phyloP scores from a whole-genome alignment of 2,329 filamentous ascomycete species.

The Alternaria metachromatica region DNA sequence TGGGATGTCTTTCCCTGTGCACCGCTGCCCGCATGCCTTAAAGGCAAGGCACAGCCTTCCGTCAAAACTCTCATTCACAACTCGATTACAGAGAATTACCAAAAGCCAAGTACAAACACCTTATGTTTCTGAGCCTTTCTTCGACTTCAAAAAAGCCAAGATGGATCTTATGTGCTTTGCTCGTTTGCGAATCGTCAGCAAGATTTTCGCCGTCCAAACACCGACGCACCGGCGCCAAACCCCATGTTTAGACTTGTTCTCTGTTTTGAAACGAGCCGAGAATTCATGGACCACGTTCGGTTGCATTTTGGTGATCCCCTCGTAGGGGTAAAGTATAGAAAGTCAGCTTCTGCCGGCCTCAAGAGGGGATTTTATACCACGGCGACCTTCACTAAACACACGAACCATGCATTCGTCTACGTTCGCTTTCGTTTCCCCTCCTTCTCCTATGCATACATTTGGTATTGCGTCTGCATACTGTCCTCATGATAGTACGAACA shows the following conservation, averaged over 20 bases:
- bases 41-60: not conserved
- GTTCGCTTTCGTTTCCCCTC: not conserved
- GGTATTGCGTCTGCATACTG: rapidly evolving
- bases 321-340: not conserved
- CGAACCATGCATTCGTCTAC: rapidly evolving
- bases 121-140: not conserved
- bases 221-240: not conserved
- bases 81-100: not conserved
- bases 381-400: not conserved
- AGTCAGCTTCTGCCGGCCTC: not conserved
- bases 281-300: not conserved
- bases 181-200: not conserved
- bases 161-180: not conserved
- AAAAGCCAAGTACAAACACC: not conserved
- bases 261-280: not conserved
- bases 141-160: not conserved
- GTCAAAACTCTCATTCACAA: not conserved
- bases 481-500: not conserved
- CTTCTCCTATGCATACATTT: rapidly evolving
- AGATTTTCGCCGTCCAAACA: not conserved
- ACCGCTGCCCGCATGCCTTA: not conserved
- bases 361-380: not conserved
- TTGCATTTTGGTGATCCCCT: not conserved
- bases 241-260: too few species aligned
- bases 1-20: not conserved